phyloP scores from a whole-genome alignment of 139 green algal genomes.

The Volvox africanus region DNA sequence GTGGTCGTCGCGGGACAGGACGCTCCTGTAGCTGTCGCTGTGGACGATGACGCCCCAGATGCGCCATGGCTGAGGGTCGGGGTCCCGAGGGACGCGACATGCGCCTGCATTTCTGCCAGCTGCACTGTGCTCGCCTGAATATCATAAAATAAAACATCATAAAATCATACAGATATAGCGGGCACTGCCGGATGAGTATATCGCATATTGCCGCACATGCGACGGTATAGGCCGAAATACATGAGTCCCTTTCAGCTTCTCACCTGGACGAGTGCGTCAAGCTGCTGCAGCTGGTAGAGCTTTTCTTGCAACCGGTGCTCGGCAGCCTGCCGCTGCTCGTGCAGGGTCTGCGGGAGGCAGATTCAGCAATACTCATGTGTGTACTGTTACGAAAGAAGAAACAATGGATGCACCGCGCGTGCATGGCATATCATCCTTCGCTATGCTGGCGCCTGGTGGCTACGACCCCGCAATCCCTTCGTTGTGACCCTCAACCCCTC shows the following conservation, averaged over 20 bases:
- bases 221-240: too few species aligned
- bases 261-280: constrained; percentile 21
- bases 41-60: not conserved
- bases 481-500: too few species aligned
- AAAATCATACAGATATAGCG: too few species aligned
- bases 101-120: constrained; percentile 19
- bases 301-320: not conserved
- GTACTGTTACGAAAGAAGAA: too few species aligned
- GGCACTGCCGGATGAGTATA: too few species aligned
- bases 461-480: too few species aligned
- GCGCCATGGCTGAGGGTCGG: not conserved
- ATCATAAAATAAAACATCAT: too few species aligned
- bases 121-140: constrained; percentile 11
- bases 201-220: too few species aligned
- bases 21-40: not conserved
- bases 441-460: too few species aligned
- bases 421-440: too few species aligned
- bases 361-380: too few species aligned
- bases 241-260: not conserved
- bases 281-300: constrained; percentile 1
- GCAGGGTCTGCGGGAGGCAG: not conserved
- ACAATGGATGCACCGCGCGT: too few species aligned
- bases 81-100: not conserved
- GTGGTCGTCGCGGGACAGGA: not conserved
- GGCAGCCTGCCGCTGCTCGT: not conserved